Percentiles rank a stretch among this genome's conserved stretches.
Conservation (phyloP, 495 filamentous ascomycete species). For the Xanthoparmelia taractica region DNA sequence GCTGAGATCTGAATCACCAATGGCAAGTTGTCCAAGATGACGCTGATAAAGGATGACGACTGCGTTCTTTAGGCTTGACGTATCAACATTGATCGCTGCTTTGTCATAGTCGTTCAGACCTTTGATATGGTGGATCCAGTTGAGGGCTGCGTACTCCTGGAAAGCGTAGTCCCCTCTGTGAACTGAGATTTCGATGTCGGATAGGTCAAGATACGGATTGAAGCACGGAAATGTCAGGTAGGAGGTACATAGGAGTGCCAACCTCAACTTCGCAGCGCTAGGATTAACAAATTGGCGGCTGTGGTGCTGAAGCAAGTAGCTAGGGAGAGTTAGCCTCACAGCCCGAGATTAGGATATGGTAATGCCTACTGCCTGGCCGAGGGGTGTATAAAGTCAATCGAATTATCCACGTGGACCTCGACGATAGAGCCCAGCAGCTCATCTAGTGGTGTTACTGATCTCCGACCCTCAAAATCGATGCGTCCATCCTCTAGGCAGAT, state of each 20-base stretch:
- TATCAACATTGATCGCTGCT: not conserved
- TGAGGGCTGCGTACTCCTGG: conserved; percentile 17
- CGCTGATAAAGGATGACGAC: not conserved
- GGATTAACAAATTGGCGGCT: conserved; percentile 23
- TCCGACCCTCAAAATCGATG: conserved; percentile 17
- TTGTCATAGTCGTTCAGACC: not conserved
- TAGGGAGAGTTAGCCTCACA: not conserved
- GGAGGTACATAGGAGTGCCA: conserved; percentile 22
- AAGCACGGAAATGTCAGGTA: conserved; percentile 27
- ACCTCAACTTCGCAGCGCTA: conserved; percentile 16
- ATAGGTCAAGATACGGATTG: not conserved
- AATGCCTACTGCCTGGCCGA: conserved; percentile 24
- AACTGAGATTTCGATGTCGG: not conserved
- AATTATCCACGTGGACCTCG: conserved; percentile 21
- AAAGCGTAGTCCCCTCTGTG: conserved; percentile 15
- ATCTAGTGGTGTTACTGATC: conserved; percentile 12
- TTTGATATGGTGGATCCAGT: conserved; percentile 18
- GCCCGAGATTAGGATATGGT: not conserved
- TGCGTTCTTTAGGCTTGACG: conserved; percentile 1
- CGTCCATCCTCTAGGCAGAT: conserved; percentile 19
- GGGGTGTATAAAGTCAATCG: conserved; percentile 25
- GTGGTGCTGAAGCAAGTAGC: conserved; percentile 22
- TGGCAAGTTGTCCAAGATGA: not conserved
- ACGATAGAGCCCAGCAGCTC: conserved; percentile 26
- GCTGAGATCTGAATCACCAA: not conserved